phyloP scores from a whole-genome alignment of 331 rosid species.

The Malus hybrid region DNA sequence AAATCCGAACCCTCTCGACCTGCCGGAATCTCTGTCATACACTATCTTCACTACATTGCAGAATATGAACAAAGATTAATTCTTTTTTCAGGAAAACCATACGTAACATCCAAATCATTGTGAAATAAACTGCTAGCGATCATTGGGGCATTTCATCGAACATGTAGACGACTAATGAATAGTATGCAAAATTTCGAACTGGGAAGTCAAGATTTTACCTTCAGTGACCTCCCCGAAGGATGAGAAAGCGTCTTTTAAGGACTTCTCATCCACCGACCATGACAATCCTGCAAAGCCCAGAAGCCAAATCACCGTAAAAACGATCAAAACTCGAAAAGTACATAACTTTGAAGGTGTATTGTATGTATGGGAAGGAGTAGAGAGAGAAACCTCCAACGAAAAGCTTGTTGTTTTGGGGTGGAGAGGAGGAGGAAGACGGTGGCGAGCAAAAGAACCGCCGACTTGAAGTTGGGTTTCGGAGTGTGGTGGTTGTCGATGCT shows the following conservation, averaged over 20 bases:
- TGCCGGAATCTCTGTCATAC: slow-evolving; percentile 76
- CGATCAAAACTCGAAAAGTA: background rate
- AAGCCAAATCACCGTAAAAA: slow-evolving; percentile 2
- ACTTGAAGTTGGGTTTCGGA: slow-evolving; percentile 11
- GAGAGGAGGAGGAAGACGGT: slow-evolving; percentile 14
- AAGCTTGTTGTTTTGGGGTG: slow-evolving; percentile 47
- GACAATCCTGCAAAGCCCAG: slow-evolving; percentile 55
- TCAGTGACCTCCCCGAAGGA: slow-evolving; percentile 76
- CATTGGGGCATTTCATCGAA: slow-evolving; percentile 38
- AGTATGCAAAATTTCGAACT: background rate
- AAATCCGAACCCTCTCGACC: slow-evolving; percentile 88
- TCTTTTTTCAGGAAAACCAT: background rate
- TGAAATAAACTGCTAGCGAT: background rate
- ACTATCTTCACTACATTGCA: slow-evolving; percentile 49
- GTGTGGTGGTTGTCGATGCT: slow-evolving; percentile 11
- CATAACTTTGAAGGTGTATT: background rate
- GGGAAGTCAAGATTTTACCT: slow-evolving; percentile 28
- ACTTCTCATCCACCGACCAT: slow-evolving; percentile 81
- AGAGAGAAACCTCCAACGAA: slow-evolving; percentile 60
- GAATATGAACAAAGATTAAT: background rate
- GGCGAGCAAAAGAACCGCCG: slow-evolving; percentile 37
- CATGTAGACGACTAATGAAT: slow-evolving; percentile 13
- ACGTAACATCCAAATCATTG: background rate
- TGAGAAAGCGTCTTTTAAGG: slow-evolving; percentile 74
- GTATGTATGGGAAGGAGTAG: background rate